These are phyloP conservation scores for Sclerospora graminicola DNA, from an alignment of 352 stramenopile genomes.

Conservation along the genomic window DNA sequence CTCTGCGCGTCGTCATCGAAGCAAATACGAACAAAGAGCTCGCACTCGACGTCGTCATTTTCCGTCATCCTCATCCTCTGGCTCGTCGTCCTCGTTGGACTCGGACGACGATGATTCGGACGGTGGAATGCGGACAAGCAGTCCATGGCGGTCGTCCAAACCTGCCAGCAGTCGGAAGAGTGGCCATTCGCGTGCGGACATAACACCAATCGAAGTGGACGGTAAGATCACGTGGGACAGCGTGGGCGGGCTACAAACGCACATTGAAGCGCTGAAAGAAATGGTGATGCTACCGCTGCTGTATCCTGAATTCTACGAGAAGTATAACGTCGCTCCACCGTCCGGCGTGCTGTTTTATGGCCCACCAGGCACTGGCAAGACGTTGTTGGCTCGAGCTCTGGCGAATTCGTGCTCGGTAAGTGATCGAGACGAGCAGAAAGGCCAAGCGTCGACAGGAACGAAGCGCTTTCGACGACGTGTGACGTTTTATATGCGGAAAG, in stretches of 20 bases:
- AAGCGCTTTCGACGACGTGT: conserved; percentile 42
- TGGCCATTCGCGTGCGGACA: conserved; percentile 54
- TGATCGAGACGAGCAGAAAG: conserved; percentile 2
- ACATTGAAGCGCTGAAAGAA: conserved; percentile 88
- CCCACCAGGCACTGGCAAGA: conserved; percentile 90
- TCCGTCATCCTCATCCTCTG: conserved; percentile 33
- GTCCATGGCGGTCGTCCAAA: conserved; percentile 18
- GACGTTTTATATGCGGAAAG: conserved; percentile 93
- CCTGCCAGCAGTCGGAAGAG: conserved; percentile 16
- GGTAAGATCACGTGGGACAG: conserved; percentile 77
- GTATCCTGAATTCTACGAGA: conserved; percentile 89
- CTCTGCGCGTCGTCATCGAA: conserved; percentile 11
- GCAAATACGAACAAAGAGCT: conserved; percentile 14
- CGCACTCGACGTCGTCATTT: conserved; percentile 25
- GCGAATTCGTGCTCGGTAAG: conserved; percentile 75
- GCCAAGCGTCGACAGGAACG: neutral
- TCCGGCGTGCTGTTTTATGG: conserved; percentile 86
- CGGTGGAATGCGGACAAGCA: conserved; percentile 53
- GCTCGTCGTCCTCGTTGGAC: conserved; percentile 34
- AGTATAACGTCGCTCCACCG: conserved; percentile 78
- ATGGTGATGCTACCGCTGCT: conserved; percentile 90
- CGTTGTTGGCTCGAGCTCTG: conserved; percentile 79
- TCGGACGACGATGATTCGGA: conserved; percentile 54
- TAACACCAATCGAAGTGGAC: conserved; percentile 77
- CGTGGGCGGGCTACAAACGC: conserved; percentile 70